phyloP scores from a whole-genome alignment of 768 basidiomycete genomes.

The Suillus ampliporus region DNA sequence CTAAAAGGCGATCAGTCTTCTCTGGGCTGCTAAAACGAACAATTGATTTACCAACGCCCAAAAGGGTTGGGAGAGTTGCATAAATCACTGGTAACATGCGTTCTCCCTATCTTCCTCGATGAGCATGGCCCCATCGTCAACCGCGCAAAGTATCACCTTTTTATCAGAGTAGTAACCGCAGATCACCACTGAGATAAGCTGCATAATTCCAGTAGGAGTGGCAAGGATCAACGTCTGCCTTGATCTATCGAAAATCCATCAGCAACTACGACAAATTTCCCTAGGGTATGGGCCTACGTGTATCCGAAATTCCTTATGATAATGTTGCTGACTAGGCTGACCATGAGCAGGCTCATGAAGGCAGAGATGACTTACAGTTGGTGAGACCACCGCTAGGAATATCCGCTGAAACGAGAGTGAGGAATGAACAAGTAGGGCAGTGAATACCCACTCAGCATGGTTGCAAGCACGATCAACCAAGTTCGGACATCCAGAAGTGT shows the following conservation, averaged over 20 bases:
- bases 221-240: conserved; percentile 30
- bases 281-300: conserved; percentile 10
- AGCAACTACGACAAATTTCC: background rate
- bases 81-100: conserved; percentile 29
- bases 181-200: conserved; percentile 23
- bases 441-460: conserved; percentile 24
- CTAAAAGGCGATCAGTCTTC: conserved; percentile 10
- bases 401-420: conserved; percentile 19
- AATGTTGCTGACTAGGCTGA: conserved; percentile 24
- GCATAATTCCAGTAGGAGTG: conserved; percentile 28
- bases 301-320: conserved; percentile 31
- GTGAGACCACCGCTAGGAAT: conserved; percentile 28
- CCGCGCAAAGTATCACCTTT: conserved; percentile 13
- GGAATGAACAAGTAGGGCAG: background rate
- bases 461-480: conserved; percentile 35
- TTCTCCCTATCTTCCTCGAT: conserved; percentile 14
- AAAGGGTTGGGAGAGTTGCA: conserved; percentile 26
- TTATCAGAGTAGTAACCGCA: conserved; percentile 31
- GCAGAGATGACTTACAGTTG: conserved; percentile 18
- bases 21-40: background rate
- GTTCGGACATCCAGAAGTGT: conserved; percentile 32
- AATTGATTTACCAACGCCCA: conserved; percentile 19
- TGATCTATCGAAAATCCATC: conserved; percentile 12
- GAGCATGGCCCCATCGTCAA: background rate
- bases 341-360: conserved; percentile 9